Conservation (phyloP, 176 grass and related monocot genomes). For the Dactylis glomerata region DNA sequence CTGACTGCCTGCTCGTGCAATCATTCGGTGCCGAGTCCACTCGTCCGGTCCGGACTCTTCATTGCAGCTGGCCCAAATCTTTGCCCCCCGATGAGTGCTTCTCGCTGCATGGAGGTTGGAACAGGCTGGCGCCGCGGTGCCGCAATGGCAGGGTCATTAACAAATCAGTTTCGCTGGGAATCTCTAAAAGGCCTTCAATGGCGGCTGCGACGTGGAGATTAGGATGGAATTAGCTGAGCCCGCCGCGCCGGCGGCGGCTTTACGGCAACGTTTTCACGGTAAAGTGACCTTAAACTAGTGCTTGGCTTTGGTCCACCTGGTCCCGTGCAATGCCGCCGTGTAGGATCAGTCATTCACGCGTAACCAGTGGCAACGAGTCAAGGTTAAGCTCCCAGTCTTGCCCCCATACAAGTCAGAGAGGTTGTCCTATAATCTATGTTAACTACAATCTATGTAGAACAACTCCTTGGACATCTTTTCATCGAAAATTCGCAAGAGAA, state of each 20-base stretch:
- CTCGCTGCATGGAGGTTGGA: constrained; percentile 9
- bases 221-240: constrained; percentile 11
- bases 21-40: background rate
- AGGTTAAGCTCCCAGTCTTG: too few species aligned
- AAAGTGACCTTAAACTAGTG: background rate
- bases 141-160: background rate
- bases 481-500: too few species aligned
- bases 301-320: background rate
- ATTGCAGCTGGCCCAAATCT: background rate
- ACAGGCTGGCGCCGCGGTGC: constrained; percentile 29
- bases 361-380: too few species aligned
- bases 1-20: background rate
- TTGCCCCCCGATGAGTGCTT: background rate
- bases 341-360: too few species aligned
- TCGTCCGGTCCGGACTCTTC: background rate
- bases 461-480: too few species aligned
- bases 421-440: too few species aligned
- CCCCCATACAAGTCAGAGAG: too few species aligned
- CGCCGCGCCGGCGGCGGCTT: background rate
- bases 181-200: background rate
- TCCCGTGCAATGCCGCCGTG: background rate
- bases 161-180: background rate
- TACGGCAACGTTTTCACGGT: background rate
- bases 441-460: too few species aligned
- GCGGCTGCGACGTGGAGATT: background rate